Percentiles rank a stretch among this genome's conserved stretches.
phyloP scores from a whole-genome alignment of 805 yeast genomes.

The Hanseniaspora vineae region DNA sequence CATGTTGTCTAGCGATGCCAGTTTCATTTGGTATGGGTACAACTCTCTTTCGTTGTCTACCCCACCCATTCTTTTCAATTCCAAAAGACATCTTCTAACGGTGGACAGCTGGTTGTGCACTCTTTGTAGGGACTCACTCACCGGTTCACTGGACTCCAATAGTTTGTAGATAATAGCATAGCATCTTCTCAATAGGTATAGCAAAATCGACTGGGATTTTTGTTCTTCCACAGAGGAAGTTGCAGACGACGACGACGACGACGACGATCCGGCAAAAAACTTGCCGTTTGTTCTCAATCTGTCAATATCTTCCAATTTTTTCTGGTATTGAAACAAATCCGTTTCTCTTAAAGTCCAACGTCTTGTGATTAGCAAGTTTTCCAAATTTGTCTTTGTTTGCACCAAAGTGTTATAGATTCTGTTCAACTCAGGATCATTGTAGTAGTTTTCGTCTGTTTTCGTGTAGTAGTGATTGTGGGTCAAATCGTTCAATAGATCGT shows the following conservation, averaged over 20 bases:
- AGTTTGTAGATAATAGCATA: slow-evolving; percentile 83
- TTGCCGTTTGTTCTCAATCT: slow-evolving; percentile 52
- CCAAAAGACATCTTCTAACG: slow-evolving; percentile 78
- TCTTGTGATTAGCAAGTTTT: slow-evolving; percentile 76
- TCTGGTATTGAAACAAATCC: slow-evolving; percentile 76
- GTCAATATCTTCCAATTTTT: slow-evolving; percentile 60
- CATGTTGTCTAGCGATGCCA: slow-evolving; percentile 77
- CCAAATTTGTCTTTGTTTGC: slow-evolving; percentile 59
- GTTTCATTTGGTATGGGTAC: slow-evolving; percentile 91
- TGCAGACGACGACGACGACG: slow-evolving; percentile 1
- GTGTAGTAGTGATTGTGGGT: slow-evolving; percentile 25
- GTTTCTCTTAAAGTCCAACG: slow-evolving; percentile 98
- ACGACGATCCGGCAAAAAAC: slow-evolving; percentile 26
- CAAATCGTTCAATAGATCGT: slow-evolving; percentile 59
- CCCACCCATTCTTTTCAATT: slow-evolving; percentile 88
- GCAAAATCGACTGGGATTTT: slow-evolving; percentile 46
- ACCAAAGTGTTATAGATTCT: slow-evolving; percentile 52
- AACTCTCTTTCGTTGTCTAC: slow-evolving; percentile 76
- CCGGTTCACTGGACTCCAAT: slow-evolving; percentile 88
- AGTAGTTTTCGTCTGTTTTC: slow-evolving; percentile 16
- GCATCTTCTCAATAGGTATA: slow-evolving; percentile 79
- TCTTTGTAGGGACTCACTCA: slow-evolving; percentile 84
- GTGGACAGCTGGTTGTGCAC: slow-evolving; percentile 89
- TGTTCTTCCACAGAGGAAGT: slow-evolving; percentile 16
- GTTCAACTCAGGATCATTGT: slow-evolving; percentile 38